Evolutionary conservation across 2,329 filamentous ascomycete species (phyloP).

Genomic region (Microcyclospora pomicola): DNA sequence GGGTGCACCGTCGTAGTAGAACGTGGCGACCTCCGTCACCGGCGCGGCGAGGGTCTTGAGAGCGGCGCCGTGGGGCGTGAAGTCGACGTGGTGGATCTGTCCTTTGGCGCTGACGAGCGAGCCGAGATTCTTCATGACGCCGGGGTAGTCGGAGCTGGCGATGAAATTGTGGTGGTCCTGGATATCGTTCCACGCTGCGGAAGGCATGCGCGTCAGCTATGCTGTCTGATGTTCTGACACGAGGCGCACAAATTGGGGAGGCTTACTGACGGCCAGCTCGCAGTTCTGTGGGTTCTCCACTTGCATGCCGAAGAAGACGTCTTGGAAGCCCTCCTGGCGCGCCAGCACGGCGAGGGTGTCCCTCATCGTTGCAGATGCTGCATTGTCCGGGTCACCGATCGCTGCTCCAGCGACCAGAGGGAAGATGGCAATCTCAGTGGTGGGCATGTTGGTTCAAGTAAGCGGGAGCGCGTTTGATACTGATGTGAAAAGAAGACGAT

Average conservation of each 20-base stretch:
- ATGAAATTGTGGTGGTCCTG: slow-evolving; percentile 29
- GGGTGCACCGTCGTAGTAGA: slow-evolving; percentile 29
- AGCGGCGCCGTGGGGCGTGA: slow-evolving; percentile 13
- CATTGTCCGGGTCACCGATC: slow-evolving; percentile 17
- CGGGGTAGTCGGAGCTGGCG: slow-evolving; percentile 21
- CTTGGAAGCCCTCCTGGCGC: slow-evolving; percentile 24
- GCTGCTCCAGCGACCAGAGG: slow-evolving; percentile 26
- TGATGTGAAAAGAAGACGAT: too few relatives aligned
- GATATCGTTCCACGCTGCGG: slow-evolving; percentile 31
- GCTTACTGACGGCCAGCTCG: slow-evolving; percentile 29
- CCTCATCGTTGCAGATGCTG: slow-evolving; percentile 20
- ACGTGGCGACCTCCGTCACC: slow-evolving; percentile 35
- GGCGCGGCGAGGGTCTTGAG: slow-evolving; percentile 24
- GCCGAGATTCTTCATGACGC: slow-evolving; percentile 24
- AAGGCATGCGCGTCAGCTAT: not conserved
- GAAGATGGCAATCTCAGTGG: slow-evolving; percentile 28
- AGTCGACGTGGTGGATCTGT: slow-evolving; percentile 23
- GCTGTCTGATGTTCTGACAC: not conserved
- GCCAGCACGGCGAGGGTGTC: slow-evolving; percentile 22
- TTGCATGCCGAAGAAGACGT: slow-evolving; percentile 23
- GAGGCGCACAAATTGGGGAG: too few relatives aligned
- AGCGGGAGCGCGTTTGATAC: too few relatives aligned
- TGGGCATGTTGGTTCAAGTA: slow-evolving; percentile 14
- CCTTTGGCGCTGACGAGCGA: slow-evolving; percentile 14
- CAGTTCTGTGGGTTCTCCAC: slow-evolving; percentile 27